Evolutionary conservation across 169 alveolate genomes (phyloP).

Genomic region (Hepatocystis sp.): DNA sequence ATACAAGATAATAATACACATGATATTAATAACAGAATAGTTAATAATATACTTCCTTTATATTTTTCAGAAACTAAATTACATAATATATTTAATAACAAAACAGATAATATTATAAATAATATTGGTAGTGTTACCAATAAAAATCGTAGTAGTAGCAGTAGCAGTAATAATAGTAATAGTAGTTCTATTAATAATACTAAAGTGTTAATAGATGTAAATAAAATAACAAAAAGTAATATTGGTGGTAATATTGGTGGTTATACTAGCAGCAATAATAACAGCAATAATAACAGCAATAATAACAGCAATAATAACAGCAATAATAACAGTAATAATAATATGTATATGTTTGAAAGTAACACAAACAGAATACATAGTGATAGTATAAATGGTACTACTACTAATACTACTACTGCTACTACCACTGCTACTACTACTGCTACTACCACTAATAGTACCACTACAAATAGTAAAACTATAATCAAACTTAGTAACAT

Average conservation of each 20-base stretch:
- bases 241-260: not conserved
- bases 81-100: slow-evolving; percentile 23
- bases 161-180: not conserved
- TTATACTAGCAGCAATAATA: not conserved
- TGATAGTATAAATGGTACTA: too few relatives aligned
- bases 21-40: not conserved
- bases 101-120: not conserved
- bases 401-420: too few relatives aligned
- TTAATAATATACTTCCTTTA: not conserved
- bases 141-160: not conserved
- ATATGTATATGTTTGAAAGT: too few relatives aligned
- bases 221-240: too few relatives aligned
- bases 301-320: too few relatives aligned
- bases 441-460: too few relatives aligned
- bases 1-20: not conserved
- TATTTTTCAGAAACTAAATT: slow-evolving; percentile 28
- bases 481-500: slow-evolving; percentile 8
- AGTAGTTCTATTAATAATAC: too few relatives aligned
- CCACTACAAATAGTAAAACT: too few relatives aligned
- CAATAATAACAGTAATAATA: too few relatives aligned
- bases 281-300: slow-evolving; percentile 11
- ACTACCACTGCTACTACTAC: too few relatives aligned
- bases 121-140: not conserved
- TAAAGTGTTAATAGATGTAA: too few relatives aligned
- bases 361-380: too few relatives aligned